A percentile compares a stretch with the other conserved stretches of the same genome.
Evolutionary conservation across 768 basidiomycete species (phyloP).

Genomic region (Lactarius hatsudake): DNA sequence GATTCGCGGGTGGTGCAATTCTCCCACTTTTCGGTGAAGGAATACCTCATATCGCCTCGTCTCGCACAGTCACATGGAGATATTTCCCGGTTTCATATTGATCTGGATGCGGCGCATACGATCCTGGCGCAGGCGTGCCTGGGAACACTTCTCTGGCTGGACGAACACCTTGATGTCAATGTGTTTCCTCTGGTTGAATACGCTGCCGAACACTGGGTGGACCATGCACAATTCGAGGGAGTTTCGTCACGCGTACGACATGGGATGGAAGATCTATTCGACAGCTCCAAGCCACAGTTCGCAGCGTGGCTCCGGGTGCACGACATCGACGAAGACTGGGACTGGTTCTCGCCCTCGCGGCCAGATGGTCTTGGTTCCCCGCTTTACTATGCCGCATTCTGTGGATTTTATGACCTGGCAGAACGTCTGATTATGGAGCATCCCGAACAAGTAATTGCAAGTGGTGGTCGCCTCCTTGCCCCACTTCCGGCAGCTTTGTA

Average conservation of each 20-base stretch:
- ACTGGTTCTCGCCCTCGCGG: accelerated
- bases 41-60: no score
- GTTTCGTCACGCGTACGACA: background rate
- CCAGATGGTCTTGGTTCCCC: background rate
- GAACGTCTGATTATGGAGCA: background rate
- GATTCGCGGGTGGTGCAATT: no score
- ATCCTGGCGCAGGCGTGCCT: background rate
- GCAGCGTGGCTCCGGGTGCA: background rate
- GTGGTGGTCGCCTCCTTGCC: background rate
- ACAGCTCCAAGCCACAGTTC: background rate
- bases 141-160: background rate
- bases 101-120: background rate
- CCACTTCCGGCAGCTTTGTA: background rate
- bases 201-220: background rate
- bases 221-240: background rate
- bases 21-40: no score
- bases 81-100: no score
- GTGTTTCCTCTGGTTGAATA: background rate
- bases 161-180: background rate
- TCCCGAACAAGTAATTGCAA: background rate
- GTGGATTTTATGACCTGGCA: background rate
- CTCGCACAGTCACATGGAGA: no score
- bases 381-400: background rate
- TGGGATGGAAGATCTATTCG: background rate
- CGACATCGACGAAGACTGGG: background rate